These are phyloP conservation scores for Xylaria flabelliformis DNA, from an alignment of 495 filamentous ascomycete species.

Conservation along the genomic window DNA sequence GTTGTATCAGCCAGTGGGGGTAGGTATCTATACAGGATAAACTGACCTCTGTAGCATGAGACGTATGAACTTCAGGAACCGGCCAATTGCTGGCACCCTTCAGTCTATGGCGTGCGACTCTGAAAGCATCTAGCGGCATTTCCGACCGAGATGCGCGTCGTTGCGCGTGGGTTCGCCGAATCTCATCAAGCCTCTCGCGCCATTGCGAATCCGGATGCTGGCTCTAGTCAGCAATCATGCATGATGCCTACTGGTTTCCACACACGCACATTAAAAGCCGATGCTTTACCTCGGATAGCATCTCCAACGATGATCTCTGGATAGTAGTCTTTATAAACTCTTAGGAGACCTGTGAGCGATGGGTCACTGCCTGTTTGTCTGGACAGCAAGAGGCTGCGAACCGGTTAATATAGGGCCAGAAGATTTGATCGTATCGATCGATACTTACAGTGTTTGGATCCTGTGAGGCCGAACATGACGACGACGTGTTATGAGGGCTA, in stretches of 20 bases:
- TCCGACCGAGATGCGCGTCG: constrained; percentile 44
- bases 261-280: constrained; percentile 61
- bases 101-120: constrained; percentile 56
- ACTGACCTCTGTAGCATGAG: constrained; percentile 68
- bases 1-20: constrained; percentile 27
- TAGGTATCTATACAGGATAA: not conserved
- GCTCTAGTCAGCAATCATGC: not conserved
- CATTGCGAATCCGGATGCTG: constrained; percentile 81
- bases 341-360: constrained; percentile 75
- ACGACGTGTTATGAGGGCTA: constrained; percentile 81
- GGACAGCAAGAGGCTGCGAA: constrained; percentile 62
- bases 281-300: constrained; percentile 57
- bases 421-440: not conserved
- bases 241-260: not conserved
- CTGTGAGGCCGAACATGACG: constrained; percentile 87
- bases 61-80: constrained; percentile 77
- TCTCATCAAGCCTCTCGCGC: constrained; percentile 68
- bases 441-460: constrained; percentile 78
- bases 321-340: constrained; percentile 87
- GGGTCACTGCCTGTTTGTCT: constrained; percentile 72
- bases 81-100: constrained; percentile 48
- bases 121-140: constrained; percentile 54
- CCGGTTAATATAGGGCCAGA: constrained; percentile 32
- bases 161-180: constrained; percentile 66
- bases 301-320: constrained; percentile 85